These are phyloP conservation scores for Echites panduratus DNA, from an alignment of 257 asterid species.

Conservation along the genomic window DNA sequence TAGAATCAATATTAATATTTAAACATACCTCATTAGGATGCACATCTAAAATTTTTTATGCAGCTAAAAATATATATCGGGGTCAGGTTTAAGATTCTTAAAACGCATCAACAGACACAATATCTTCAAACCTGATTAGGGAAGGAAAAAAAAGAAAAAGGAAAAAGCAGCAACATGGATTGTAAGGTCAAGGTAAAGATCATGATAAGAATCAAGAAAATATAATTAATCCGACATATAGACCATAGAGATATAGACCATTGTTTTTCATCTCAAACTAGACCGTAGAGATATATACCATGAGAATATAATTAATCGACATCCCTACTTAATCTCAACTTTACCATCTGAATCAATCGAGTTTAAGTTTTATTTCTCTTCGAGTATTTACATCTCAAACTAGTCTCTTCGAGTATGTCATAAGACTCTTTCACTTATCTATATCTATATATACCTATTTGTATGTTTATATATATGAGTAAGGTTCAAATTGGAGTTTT, in stretches of 20 bases:
- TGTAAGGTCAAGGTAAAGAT: conserved; percentile 5
- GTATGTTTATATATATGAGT: too few relatives aligned
- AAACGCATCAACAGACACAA: conserved; percentile 97
- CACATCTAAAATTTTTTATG: conserved; percentile 73
- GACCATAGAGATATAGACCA: background rate
- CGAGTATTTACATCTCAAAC: background rate
- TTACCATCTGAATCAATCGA: background rate
- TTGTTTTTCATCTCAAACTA: too few relatives aligned
- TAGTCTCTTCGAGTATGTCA: too few relatives aligned
- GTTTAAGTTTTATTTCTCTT: background rate
- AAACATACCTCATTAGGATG: conserved; percentile 68
- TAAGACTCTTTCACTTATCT: too few relatives aligned
- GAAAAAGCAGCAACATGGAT: background rate
- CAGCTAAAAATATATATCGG: conserved; percentile 95
- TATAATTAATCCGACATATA: background rate
- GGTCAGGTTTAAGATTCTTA: conserved; percentile 94
- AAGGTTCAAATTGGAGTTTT: too few relatives aligned
- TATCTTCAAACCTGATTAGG: conserved; percentile 78
- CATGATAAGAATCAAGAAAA: background rate
- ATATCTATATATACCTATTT: too few relatives aligned
- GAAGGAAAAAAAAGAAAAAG: background rate
- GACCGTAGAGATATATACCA: too few relatives aligned
- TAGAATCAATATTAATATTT: background rate
- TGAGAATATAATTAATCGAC: background rate
- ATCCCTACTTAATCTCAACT: too few relatives aligned